Percentiles rank a stretch among this genome's conserved stretches.
phyloP scores from a whole-genome alignment of 148 eudicot species.

The Amaranthus palmeri region DNA sequence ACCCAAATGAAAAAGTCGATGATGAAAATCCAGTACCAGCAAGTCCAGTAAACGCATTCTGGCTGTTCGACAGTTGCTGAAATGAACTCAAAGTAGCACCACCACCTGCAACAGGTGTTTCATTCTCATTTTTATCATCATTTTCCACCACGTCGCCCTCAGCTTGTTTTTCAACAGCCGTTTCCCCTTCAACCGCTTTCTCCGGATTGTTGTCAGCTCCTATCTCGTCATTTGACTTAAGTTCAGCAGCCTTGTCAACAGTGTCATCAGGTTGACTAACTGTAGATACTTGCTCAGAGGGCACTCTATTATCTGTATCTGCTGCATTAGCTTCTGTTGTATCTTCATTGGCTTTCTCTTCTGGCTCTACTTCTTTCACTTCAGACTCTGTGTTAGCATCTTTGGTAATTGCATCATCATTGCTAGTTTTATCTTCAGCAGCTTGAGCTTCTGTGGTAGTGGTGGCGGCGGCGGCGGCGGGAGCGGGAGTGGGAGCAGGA shows the following conservation, averaged over 20 bases:
- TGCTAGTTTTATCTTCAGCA: conserved; percentile 24
- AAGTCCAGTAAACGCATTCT: conserved; percentile 90
- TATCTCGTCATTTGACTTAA: conserved; percentile 27
- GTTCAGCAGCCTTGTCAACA: conserved; percentile 27
- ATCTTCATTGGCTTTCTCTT: conserved; percentile 31
- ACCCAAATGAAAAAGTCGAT: conserved; percentile 74
- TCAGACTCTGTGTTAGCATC: conserved; percentile 28
- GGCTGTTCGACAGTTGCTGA: conserved; percentile 80
- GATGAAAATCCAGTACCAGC: conserved; percentile 79
- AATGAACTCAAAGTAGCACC: conserved; percentile 61
- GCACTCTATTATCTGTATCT: conserved; percentile 25
- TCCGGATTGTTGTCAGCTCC: conserved; percentile 19
- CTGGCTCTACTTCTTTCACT: conserved; percentile 22
- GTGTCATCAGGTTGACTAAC: conserved; percentile 14
- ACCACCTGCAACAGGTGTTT: conserved; percentile 29
- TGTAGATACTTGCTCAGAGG: conserved; percentile 28
- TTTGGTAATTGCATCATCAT: conserved; percentile 32
- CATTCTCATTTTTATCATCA: conserved; percentile 33
- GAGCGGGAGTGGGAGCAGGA: conserved; percentile 19
- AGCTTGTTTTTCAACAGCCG: conserved; percentile 17
- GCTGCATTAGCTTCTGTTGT: conserved; percentile 20
- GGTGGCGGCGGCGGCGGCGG: too few relatives aligned
- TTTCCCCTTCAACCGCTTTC: conserved; percentile 10
- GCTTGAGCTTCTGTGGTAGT: conserved; percentile 30
- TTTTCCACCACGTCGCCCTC: conserved; percentile 20